Evolutionary conservation across 257 asterid genomes (phyloP), one percentile per base, ranked within the genome.

Genomic region (Solanum pinnatisectum): DNA sequence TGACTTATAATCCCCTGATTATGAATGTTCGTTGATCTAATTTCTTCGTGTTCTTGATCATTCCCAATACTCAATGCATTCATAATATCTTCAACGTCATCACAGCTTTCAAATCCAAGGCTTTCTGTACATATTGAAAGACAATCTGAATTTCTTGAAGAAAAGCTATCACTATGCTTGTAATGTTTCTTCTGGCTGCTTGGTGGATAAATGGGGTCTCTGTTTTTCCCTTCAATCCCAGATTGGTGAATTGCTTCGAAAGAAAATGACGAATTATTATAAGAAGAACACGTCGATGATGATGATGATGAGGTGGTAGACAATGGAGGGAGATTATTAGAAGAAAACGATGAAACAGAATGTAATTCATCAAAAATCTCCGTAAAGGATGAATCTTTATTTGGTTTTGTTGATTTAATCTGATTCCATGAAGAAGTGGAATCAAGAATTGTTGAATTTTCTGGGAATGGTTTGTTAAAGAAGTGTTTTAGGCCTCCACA

Each of bases 401-500:
- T 23, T 82, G 93, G 74, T 81, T 90, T 86, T 1, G 0, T 22
- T 1, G 83, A 74, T 74, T 74, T 74, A 16, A 90, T 92, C 59
- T 89, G 92, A 35, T 92, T 91, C 96, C 98, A 95, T 83, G 95
- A 89, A 2, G 98, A 93, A 22, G 93, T 92, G 85, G 98, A 91
- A 86, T 93, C 97, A 60, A 95, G 89, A 56, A 93, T 89, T 11
- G 91, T 82, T 25, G 95, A 91, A 65, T 88, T 84, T 87, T 96
- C 98, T 0, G 92, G 88, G 70, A 95, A 91, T 91, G 98, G 94
- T 84, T 92, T 94, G 46, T 95, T 95, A 71, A 95, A 96, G 25
- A 95, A 91, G 88, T 89, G 98, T n/a, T 93, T 95, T 60, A 96
- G 89, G 92, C 98, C 90, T 68, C 98, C 95, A 90, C 95, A 95